Percentiles rank a stretch among this genome's conserved stretches.
Conservation (phyloP, 2,329 filamentous ascomycete genomes). For the Leptographium lundbergii region DNA sequence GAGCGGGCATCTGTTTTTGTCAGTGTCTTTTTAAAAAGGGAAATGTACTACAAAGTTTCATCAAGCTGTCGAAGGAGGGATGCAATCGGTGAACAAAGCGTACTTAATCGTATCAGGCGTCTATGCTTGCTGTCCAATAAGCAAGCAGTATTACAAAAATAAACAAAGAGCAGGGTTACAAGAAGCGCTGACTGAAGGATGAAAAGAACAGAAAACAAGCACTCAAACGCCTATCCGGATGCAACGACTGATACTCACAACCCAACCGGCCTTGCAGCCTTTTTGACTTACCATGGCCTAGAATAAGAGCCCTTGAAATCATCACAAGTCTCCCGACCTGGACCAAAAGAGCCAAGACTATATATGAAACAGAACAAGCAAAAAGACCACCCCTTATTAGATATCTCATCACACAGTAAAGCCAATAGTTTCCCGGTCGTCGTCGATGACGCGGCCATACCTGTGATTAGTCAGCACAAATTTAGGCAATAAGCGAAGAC, state of each 20-base stretch:
- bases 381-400: not conserved
- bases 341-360: not conserved
- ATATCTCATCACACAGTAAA: constrained; percentile 23
- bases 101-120: not conserved
- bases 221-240: not conserved
- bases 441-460: constrained; percentile 52
- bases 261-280: not conserved
- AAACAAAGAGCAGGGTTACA: not conserved
- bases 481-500: not conserved
- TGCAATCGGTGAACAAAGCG: not conserved
- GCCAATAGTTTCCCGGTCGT: constrained; percentile 46
- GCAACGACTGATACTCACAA: not conserved
- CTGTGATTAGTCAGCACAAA: constrained; percentile 21
- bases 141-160: not conserved
- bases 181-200: not conserved
- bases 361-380: too few species aligned
- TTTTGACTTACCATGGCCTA: not conserved
- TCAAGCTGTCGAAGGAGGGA: too few species aligned
- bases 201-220: not conserved
- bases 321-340: not conserved
- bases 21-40: not conserved
- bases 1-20: not conserved
- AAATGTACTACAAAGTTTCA: not conserved
- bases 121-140: not conserved
- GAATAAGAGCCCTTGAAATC: not conserved